Conservation (phyloP, 2,329 filamentous ascomycete genomes). For the Aspergillus sp. region DNA sequence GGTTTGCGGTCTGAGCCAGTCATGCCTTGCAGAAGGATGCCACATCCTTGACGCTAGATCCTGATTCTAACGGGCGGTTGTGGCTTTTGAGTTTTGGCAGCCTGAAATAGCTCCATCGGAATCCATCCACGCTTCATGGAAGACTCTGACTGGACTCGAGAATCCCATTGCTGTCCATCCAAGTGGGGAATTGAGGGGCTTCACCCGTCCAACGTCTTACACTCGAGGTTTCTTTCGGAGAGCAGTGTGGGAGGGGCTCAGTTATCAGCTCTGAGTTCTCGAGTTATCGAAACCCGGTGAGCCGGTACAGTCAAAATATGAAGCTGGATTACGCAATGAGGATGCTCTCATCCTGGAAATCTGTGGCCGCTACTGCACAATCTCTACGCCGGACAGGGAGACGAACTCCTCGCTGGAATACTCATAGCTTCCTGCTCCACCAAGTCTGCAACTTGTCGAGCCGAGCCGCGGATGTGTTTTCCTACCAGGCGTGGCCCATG, state of each 20-base stretch:
- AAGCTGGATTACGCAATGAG: neutral
- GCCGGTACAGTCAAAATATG: neutral
- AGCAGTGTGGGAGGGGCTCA: neutral
- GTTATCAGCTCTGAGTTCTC: neutral
- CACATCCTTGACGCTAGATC: neutral
- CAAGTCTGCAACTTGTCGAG: neutral
- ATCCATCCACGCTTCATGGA: neutral
- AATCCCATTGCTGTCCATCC: neutral
- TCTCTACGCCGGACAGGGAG: neutral
- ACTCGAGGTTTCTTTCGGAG: neutral
- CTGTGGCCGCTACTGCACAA: neutral
- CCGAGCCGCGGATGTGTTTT: neutral
- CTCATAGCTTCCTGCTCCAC: neutral
- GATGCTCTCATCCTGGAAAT: neutral
- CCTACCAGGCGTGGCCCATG: neutral
- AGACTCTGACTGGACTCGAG: neutral
- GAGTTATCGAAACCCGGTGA: neutral
- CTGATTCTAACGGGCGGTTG: neutral
- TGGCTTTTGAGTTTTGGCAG: neutral
- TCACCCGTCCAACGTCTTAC: neutral
- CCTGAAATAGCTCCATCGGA: neutral
- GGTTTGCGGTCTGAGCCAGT: neutral
- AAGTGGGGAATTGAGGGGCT: constrained; percentile 1
- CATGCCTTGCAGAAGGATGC: neutral
- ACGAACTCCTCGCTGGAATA: neutral